Conservation (phyloP, 441 rosid species). For the Arabidopsis lyrata region DNA sequence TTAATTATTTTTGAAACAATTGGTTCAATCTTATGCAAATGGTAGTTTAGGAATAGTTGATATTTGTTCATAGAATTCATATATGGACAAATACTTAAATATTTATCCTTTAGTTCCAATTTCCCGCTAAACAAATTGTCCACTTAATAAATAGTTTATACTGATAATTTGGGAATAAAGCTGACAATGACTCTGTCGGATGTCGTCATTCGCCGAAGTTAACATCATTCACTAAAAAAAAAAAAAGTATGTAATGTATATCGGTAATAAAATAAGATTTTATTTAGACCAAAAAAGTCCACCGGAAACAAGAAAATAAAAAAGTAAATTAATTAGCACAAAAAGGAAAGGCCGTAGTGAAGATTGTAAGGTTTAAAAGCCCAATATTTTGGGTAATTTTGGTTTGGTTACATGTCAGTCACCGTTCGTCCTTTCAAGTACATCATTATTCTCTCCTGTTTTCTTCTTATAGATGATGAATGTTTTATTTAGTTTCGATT, state of each 20-base stretch:
- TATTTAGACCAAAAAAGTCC: not conserved
- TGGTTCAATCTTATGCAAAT: too few relatives aligned
- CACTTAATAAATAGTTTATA: conserved; percentile 40
- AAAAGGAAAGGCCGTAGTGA: conserved; percentile 28
- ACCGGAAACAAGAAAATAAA: not conserved
- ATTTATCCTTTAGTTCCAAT: too few relatives aligned
- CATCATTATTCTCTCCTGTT: not conserved
- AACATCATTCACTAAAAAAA: conserved; percentile 14
- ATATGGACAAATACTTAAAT: too few relatives aligned
- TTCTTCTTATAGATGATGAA: not conserved
- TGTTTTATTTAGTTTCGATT: conserved; percentile 10
- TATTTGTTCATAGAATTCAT: too few relatives aligned
- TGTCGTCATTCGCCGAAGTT: conserved; percentile 40
- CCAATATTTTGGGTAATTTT: conserved; percentile 28
- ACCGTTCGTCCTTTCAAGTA: conserved; percentile 32
- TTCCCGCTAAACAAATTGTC: conserved; percentile 39
- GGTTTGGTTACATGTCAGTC: conserved; percentile 11
- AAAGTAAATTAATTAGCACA: not conserved
- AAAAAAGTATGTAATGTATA: not conserved
- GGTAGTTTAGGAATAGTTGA: too few relatives aligned
- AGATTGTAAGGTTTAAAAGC: conserved; percentile 22
- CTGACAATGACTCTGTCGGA: conserved; percentile 44
- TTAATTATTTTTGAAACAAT: too few relatives aligned
- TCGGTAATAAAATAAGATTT: conserved; percentile 16
- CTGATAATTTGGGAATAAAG: conserved; percentile 36